A percentile compares a stretch with the other conserved stretches of the same genome.
Conservation (phyloP, 2,329 filamentous ascomycete genomes). For the Elsinoe fawcettii region DNA sequence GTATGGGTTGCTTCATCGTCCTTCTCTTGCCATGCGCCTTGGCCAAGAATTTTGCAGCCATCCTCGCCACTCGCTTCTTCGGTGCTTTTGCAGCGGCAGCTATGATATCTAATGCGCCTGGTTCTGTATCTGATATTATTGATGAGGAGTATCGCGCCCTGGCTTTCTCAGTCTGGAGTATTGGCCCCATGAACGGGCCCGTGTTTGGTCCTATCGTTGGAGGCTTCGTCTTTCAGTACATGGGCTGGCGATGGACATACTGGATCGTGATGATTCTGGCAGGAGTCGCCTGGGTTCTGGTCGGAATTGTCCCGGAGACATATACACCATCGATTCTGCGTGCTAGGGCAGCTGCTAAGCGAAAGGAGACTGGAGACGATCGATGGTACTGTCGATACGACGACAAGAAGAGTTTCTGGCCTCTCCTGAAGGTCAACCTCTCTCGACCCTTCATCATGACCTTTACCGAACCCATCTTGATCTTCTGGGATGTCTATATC, state of each 20-base stretch:
- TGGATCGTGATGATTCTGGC: constrained; percentile 61
- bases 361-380: constrained; percentile 62
- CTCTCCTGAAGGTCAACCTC: constrained; percentile 66
- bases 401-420: constrained; percentile 54
- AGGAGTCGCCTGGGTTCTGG: constrained; percentile 52
- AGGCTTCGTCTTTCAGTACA: constrained; percentile 67
- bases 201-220: constrained; percentile 63
- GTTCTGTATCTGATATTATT: constrained; percentile 77
- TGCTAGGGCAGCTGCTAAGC: constrained; percentile 53
- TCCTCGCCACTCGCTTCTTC: constrained; percentile 68
- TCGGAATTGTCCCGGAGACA: constrained; percentile 61
- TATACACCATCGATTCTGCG: constrained; percentile 66
- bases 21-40: constrained; percentile 66
- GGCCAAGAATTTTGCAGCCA: constrained; percentile 57
- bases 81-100: constrained; percentile 67
- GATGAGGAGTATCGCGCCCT: constrained; percentile 70
- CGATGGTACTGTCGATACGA: constrained; percentile 78
- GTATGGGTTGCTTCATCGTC: constrained; percentile 56
- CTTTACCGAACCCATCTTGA: constrained; percentile 78
- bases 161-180: constrained; percentile 74
- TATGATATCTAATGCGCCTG: constrained; percentile 76
- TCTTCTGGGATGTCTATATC: constrained; percentile 65
- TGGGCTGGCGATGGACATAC: constrained; percentile 60
- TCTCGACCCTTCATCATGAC: constrained; percentile 70
- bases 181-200: constrained; percentile 73